Conservation (phyloP, 495 filamentous ascomycete species). For the Penicillium coffeae region DNA sequence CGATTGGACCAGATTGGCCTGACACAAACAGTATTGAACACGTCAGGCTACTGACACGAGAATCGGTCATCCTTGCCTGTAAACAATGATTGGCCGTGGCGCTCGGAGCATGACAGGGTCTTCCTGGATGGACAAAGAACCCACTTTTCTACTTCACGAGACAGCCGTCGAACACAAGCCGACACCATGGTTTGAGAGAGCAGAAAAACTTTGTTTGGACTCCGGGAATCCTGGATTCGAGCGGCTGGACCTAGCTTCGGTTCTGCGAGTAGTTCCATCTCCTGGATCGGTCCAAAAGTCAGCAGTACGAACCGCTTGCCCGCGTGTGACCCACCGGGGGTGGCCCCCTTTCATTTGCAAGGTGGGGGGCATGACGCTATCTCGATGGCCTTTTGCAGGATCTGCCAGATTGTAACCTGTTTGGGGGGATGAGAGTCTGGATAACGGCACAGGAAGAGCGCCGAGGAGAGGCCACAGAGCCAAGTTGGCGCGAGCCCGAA, state of each 20-base stretch:
- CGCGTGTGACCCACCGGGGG: neutral
- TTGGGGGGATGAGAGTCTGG: neutral
- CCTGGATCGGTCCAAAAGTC: neutral
- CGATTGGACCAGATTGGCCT: neutral
- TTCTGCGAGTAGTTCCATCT: neutral
- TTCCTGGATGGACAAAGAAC: neutral
- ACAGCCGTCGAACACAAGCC: neutral
- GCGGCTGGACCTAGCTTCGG: neutral
- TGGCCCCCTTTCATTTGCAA: slow-evolving; percentile 1
- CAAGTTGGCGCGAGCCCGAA: neutral
- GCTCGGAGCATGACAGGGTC: neutral
- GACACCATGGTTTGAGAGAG: neutral
- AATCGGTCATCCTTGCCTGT: neutral
- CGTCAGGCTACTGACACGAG: neutral
- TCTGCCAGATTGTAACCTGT: neutral
- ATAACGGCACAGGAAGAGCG: neutral
- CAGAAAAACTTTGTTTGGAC: neutral
- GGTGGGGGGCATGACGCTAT: slow-evolving; percentile 6
- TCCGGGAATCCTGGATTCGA: neutral
- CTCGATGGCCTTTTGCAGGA: neutral
- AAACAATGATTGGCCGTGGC: neutral
- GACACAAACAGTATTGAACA: neutral
- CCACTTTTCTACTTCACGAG: neutral
- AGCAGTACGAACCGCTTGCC: neutral
- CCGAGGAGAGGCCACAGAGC: neutral